Base-by-base conservation (phyloP, 306 rosid species). In the Castanospermum australe region DNA sequence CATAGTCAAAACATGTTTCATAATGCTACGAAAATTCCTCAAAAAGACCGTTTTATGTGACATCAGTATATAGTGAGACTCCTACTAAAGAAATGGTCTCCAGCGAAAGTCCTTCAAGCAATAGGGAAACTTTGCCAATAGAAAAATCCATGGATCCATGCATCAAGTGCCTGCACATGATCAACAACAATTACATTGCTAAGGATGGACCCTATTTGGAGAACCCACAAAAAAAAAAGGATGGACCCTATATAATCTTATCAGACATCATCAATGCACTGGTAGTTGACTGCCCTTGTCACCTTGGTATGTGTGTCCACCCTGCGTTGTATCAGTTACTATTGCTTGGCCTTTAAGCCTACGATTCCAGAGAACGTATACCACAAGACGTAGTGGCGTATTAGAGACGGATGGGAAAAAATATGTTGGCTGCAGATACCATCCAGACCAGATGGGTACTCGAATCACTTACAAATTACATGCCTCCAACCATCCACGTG, bases 261-360 rank as follows among this genome's bases (percentile, higher is more conserved):
- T 48, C 35, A 52, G 39, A 79, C 35, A 61, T 59, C 22, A 83
- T 39, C 67, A 20, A 67, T 45, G 60, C 60, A 21, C 33, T 35
- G 52, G 57, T 64, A 71, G 30, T 64, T 20, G 76, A 71, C 33
- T 36, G 52, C 45, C 38, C 6, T 41, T 75, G 24, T 67, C 17
- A 38, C 45, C 60, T 42, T 32, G 51, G 52, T 41, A 56, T 61
- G 38, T 20, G 8, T 39, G 68, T 68, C 78, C 75, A 66, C 77
- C 50, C 67, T 18, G 44, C 21, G 71, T 71, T 38, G 71, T 70
- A 33, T 68, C 44, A 67, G 70, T 83, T 64, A 57, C 75, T 57
- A 74, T 86, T 75, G 79, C 91, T 85, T 90, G 73, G 55, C 65
- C 90, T 69, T 67, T 33, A 92, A 88, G 94, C 70, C 81, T 79